A percentile compares a stretch with the other conserved stretches of the same genome.
Conservation (phyloP, 1,284 basidiomycete species). For the Pseudozyma pruni region DNA sequence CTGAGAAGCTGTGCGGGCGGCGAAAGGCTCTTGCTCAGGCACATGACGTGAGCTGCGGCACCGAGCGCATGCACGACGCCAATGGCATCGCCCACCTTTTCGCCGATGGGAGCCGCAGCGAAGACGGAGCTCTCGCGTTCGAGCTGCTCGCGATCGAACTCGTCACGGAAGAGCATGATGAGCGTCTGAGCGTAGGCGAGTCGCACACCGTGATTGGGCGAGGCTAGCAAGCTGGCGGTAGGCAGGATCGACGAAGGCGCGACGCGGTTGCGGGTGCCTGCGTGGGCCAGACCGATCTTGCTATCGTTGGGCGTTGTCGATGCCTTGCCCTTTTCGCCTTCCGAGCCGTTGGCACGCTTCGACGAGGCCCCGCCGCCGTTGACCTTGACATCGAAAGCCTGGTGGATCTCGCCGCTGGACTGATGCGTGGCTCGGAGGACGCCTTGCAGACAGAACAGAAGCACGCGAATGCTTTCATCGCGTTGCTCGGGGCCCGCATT, state of each 20-base stretch:
- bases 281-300: constrained; percentile 37
- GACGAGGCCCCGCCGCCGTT: background rate
- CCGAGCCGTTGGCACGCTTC: constrained; percentile 1
- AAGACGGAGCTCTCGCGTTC: constrained; percentile 29
- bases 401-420: constrained; percentile 68
- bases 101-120: constrained; percentile 28
- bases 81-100: constrained; percentile 47
- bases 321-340: constrained; percentile 46
- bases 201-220: constrained; percentile 51
- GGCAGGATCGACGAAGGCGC: constrained; percentile 39
- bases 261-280: constrained; percentile 55
- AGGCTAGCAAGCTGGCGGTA: constrained; percentile 53
- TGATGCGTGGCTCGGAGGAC: constrained; percentile 77
- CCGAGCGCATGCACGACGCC: constrained; percentile 55
- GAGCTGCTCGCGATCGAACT: constrained; percentile 41
- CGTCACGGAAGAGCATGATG: constrained; percentile 50
- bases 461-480: constrained; percentile 78
- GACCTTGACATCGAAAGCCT: constrained; percentile 40
- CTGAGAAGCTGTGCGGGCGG: constrained; percentile 24
- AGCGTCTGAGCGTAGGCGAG: constrained; percentile 59
- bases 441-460: constrained; percentile 78
- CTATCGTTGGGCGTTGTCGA: constrained; percentile 16
- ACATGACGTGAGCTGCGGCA: constrained; percentile 55
- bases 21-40: constrained; percentile 56
- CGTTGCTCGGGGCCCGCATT: constrained; percentile 68